These are phyloP conservation scores for Teunomyces stri DNA, from an alignment of 805 yeast genomes.

Conservation along the genomic window DNA sequence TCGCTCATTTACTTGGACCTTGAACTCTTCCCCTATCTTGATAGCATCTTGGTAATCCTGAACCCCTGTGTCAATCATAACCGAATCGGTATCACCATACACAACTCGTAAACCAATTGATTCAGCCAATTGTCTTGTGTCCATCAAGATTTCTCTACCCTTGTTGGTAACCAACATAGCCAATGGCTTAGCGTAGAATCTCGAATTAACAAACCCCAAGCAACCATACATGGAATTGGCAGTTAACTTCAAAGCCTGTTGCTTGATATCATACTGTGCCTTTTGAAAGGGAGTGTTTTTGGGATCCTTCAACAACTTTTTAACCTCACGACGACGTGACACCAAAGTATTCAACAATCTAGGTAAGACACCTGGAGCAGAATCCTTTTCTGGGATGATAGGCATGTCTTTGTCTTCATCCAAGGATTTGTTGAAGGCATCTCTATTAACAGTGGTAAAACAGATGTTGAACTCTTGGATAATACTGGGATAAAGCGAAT, in stretches of 20 bases:
- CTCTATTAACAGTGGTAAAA: constrained; percentile 89
- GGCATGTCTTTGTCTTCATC: constrained; percentile 66
- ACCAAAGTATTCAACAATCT: constrained; percentile 79
- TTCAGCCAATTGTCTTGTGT: constrained; percentile 91
- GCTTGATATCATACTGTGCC: constrained; percentile 91
- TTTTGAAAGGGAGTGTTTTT: constrained; percentile 59
- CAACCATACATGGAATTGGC: constrained; percentile 99
- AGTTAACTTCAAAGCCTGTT: constrained; percentile 91
- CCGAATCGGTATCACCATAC: constrained; percentile 98
- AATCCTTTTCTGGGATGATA: constrained; percentile 56
- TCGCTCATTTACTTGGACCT: constrained; percentile 80
- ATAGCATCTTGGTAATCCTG: constrained; percentile 69
- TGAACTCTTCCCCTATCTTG: constrained; percentile 81
- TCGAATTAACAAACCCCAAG: constrained; percentile 84
- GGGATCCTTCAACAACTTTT: constrained; percentile 76
- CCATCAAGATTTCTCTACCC: constrained; percentile 93
- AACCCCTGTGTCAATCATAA: constrained; percentile 92
- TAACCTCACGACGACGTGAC: constrained; percentile 88
- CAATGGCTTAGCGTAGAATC: constrained; percentile 93
- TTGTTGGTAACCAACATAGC: constrained; percentile 94
- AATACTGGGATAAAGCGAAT: constrained; percentile 93
- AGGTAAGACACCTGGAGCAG: constrained; percentile 80
- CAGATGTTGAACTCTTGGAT: constrained; percentile 97
- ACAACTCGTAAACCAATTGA: constrained; percentile 78
- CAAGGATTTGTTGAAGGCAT: constrained; percentile 36